These are phyloP conservation scores for Pseudozyma flocculosa DNA, from an alignment of 1,284 basidiomycete species.

Conservation along the genomic window DNA sequence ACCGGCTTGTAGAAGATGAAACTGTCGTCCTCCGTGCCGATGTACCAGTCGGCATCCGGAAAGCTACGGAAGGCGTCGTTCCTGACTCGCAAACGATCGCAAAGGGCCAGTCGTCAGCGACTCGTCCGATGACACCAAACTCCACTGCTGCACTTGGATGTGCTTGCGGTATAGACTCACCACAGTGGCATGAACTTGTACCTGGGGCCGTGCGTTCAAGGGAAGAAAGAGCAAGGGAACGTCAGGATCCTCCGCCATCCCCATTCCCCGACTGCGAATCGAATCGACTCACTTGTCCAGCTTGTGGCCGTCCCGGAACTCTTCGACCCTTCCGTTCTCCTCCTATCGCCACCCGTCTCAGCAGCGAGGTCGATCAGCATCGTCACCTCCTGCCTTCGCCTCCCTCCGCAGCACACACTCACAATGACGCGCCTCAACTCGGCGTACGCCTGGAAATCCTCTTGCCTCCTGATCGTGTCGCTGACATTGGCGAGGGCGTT, in stretches of 20 bases:
- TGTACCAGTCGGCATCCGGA: conserved; percentile 1
- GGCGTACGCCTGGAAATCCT: neutral
- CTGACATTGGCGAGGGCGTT: neutral
- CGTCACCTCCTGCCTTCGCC: no score
- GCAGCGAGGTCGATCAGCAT: no score
- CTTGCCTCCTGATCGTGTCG: neutral
- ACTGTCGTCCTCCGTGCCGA: neutral
- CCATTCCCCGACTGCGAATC: no score
- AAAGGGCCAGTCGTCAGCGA: no score
- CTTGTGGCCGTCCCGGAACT: neutral
- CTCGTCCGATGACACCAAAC: no score
- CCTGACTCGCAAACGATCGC: no score
- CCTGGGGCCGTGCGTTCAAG: no score
- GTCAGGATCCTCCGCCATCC: no score
- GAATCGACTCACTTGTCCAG: neutral
- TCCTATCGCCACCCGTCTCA: neutral
- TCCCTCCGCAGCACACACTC: neutral
- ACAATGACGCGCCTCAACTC: neutral
- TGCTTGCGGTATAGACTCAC: neutral
- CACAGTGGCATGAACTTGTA: conserved; percentile 3
- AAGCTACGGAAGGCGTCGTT: neutral
- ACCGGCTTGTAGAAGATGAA: neutral
- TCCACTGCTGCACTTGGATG: no score
- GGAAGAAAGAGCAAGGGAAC: neutral
- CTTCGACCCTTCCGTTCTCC: neutral